A percentile compares a stretch with the other conserved stretches of the same genome.
Evolutionary conservation across 805 yeast species (phyloP).

Genomic region (Yarrowia sp.): DNA sequence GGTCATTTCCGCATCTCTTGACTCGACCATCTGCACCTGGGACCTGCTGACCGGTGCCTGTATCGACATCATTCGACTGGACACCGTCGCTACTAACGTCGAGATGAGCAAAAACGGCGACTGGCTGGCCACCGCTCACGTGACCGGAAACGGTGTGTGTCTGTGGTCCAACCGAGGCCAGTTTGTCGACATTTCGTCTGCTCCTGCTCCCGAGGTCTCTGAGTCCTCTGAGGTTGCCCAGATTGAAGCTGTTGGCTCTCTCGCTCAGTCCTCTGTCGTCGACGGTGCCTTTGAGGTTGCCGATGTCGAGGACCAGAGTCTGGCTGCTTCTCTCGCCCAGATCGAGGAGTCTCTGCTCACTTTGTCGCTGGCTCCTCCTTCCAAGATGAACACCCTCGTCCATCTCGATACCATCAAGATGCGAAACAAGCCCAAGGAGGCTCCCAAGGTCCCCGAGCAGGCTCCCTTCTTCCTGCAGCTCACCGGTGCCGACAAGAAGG

Average conservation of each 20-base stretch:
- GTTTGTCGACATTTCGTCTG: conserved; percentile 73
- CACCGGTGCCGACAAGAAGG: conserved; percentile 59
- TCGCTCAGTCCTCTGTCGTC: conserved; percentile 24
- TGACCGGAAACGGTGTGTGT: conserved; percentile 84
- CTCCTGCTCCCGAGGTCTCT: conserved; percentile 77
- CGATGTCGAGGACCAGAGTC: conserved; percentile 48
- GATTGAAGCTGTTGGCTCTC: conserved; percentile 37
- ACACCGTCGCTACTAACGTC: conserved; percentile 79
- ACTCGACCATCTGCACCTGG: conserved; percentile 92
- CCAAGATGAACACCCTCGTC: conserved; percentile 76
- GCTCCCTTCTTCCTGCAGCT: conserved; percentile 78
- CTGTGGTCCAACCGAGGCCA: conserved; percentile 93
- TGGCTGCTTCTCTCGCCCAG: conserved; percentile 58
- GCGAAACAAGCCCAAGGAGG: conserved; percentile 89
- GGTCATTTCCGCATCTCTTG: conserved; percentile 83
- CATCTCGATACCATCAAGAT: conserved; percentile 83
- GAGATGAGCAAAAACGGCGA: conserved; percentile 89
- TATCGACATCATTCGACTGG: conserved; percentile 85
- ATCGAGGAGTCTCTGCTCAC: conserved; percentile 70
- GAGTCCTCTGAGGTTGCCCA: conserved; percentile 57
- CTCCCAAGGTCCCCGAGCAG: conserved; percentile 81
- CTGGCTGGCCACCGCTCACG: conserved; percentile 90
- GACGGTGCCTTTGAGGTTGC: conserved; percentile 69
- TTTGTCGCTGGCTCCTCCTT: conserved; percentile 76
- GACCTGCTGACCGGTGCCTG: conserved; percentile 97